Conservation (phyloP, 1,284 basidiomycete genomes). For the Marasmius oreades region DNA sequence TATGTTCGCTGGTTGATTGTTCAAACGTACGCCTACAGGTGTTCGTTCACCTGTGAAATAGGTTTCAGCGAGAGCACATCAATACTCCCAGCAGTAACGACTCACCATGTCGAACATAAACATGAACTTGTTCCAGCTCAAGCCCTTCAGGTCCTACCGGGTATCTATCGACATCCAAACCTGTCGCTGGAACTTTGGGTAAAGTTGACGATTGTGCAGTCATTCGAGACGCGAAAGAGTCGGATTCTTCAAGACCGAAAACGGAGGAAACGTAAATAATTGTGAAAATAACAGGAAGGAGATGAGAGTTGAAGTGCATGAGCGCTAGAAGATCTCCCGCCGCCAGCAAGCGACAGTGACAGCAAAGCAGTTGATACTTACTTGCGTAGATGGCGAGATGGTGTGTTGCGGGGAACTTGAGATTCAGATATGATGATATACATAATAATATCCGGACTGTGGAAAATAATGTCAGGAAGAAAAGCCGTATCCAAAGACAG, state of each 20-base stretch:
- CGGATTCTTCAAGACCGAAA: too few species aligned
- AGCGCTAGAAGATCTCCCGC: too few species aligned
- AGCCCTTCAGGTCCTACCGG: constrained; percentile 54
- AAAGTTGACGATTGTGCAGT: constrained; percentile 8
- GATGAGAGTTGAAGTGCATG: too few species aligned
- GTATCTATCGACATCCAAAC: constrained; percentile 57
- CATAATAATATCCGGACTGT: too few species aligned
- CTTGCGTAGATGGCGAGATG: too few species aligned
- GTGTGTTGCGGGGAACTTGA: too few species aligned
- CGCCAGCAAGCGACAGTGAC: too few species aligned
- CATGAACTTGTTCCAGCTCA: constrained; percentile 65
- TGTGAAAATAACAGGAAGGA: too few species aligned
- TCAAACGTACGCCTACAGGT: constrained; percentile 64
- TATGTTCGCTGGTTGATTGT: constrained; percentile 57
- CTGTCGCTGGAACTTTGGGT: constrained; percentile 33
- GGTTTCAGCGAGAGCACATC: neutral
- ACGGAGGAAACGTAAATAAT: neutral
- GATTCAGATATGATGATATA: too few species aligned
- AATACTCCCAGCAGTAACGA: constrained; percentile 9
- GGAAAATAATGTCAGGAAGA: too few species aligned
- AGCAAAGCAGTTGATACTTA: too few species aligned
- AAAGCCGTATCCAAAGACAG: too few species aligned
- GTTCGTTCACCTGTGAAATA: constrained; percentile 61
- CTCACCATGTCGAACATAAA: constrained; percentile 74
- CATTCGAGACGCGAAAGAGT: neutral